Base-by-base conservation (phyloP, 2,329 filamentous ascomycete genomes). In the Zymoseptoria tritici region DNA sequence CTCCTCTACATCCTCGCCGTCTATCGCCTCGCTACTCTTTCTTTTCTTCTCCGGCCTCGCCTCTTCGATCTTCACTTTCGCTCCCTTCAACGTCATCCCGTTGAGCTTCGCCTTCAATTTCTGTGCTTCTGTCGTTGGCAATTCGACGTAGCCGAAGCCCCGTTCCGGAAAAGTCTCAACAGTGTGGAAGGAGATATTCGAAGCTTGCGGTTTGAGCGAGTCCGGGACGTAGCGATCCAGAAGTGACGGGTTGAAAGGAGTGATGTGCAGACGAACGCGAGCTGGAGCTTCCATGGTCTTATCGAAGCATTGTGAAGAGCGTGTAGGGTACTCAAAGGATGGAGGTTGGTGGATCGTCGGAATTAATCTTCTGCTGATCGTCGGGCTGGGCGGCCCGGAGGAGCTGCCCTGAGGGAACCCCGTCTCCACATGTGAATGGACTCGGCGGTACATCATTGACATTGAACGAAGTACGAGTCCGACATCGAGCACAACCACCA, bases 71-170 rank as follows among this genome's bases (percentile, higher is more conserved):
- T 85, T 85, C 68, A 97, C 84, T 75, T 96, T 97, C 61, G 81
- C 81, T 8, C 94, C 94, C 72, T 88, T 94, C 59, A 99, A 77
- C 22, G 90, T 88, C 1, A 88, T 84, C 31, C 93, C 93, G 79
- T 96, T 89, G 55, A 97, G 81, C 77, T 94, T 97, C 77, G 88
- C 93, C 77, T 87, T 91, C 57, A 97, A 76, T 74, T 91, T 96
- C n/a, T 93, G 88, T 9, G 93, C 94, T 65, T 96, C 91, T 75
- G 85, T 83, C 2, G 73, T 76, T 0, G 92, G 92, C 46, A 99
- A 77, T 53, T 95, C 91, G 61, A 97, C 80, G 76, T 89, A 99
- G 58, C 93, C 94, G 84, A 91, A 99, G 57, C 84, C 87, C 72
- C 85, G 88, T 66, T 99, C 94, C 13, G 93, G 93, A 64, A 96